Evolutionary conservation across 1,284 basidiomycete species (phyloP), one percentile per base, ranked within the genome.

Genomic region (Microbotryum silenes-acaulis): DNA sequence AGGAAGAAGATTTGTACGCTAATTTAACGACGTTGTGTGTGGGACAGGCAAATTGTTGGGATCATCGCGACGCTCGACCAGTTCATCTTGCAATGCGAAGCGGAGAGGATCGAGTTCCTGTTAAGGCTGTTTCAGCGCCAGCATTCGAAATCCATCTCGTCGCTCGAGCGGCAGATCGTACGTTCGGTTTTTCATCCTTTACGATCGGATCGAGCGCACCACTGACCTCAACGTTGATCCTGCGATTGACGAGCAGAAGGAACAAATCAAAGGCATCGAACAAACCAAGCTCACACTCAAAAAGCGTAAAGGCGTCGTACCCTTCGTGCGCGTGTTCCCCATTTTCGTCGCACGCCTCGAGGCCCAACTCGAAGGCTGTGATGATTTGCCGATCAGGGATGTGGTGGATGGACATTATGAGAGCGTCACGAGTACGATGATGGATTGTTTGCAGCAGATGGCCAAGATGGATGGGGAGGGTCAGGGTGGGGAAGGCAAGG

Each of bases 321-420:
- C 87, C 55, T 97, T 97, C 74, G 85, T 97, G 71, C 87, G 87
- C 68, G 85, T 90, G 73, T 97, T 98, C 79, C 91, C 94, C 0
- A 80, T 73, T 2, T 97, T 96, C 73, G 85, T 94, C 60, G 80
- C 83, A 23, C 84, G 87, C 6, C 81, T 97, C 37, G 94, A 98
- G 75, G 80, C 78, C 37, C 94, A 97, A 73, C 81, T 98, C n/a
- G 78, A 86, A 55, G 86, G 85, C 25, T 82, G 82, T 16, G 85
- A 89, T 67, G 82, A 80, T 3, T 80, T 91, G 58, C 87, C 88
- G 70, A 86, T 96, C 62, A 85, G 94, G 25, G 77, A 78, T 18
- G 83, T 78, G 50, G 87, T 96, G 31, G 87, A 97, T 72, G 78
- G 80, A 6, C 86, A 89, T 6, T 97, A 97, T 73, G 90, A 91